Evolutionary conservation across 352 stramenopile species (phyloP), one percentile per base, ranked within the genome.

Genomic region (Thalassiosira oceanica): DNA sequence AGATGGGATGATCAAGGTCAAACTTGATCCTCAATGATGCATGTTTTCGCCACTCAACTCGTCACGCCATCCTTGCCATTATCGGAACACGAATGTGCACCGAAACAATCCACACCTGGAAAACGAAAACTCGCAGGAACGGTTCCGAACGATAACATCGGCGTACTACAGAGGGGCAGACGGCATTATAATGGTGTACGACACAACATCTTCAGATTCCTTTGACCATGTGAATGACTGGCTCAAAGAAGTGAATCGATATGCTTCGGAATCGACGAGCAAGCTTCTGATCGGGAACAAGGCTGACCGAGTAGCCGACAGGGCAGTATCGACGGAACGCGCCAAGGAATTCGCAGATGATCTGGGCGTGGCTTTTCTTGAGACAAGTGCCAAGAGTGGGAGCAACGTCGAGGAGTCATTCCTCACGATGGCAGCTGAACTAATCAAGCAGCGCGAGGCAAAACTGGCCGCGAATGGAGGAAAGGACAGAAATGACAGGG

Each of bases 241-340:
- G 96, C 87, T 98, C 23, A 95, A 97, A 65, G 94, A 97, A 64
- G 89, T 96, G 15, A 95, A 95, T 84, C 93, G 95, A 83, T 98
- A 99, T 83, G 94, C 95, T 24, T 97, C 93, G 31, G 95, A 98
- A 71, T 83, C 88, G 88, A 98, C 89, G 62, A 97, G 85, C 83
- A 98, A 98, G 85, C 84, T 99, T 27, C 82, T 99, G 26, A 94
- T 99, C 11, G 96, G 95, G 48, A 99, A 99, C 87, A 99, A 99
- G 89, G 97, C 86, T 61, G 96, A 99, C 93, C 91, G 93, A 72
- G 95, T 85, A 58, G 93, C 95, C 57, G 95, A 98, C 79, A 93
- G 91, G 56, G 94, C 96, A 13, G 94, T 98, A 23, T 94, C 93
- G 41, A 96, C 91, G 26, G 93, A 97, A 24, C 87, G 93, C 23